Evolutionary conservation across 495 filamentous ascomycete genomes (phyloP), one percentile per base, ranked within the genome.

Genomic region (Staphylotrichum longicolle): DNA sequence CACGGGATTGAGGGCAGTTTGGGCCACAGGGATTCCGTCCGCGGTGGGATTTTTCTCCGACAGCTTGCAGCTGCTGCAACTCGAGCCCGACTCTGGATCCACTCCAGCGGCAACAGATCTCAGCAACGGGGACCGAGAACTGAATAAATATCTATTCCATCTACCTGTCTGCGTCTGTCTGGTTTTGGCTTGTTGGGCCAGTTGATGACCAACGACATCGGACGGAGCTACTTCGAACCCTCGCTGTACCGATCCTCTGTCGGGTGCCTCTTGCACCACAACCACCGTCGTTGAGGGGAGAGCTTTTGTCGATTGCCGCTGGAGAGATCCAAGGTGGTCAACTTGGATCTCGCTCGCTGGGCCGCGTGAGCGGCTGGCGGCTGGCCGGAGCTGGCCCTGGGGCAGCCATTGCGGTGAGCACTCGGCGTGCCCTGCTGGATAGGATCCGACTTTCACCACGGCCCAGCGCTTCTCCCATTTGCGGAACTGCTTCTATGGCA

Each of bases 171-270:
- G 40, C 39, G 27, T 51, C 32, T 62, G 34, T 49, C 52, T 60
- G 46, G 9, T 10, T 48, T 60, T 62, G 64, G 49, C 45, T 66
- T 56, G 60, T 58, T 66, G 58, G 59, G 66, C 66, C 66, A 70
- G 68, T 70, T 70, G 68, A 70, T 70, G 68, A 60, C 63, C 65
- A 62, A 53, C 65, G 57, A 57, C 62, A 52, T 45, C 54, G 58
- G 60, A 54, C 40, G 57, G n/a, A 51, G 33, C 52, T 48, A 35
- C 52, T 35, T 65, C 61, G 46, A 55, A 56, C 60, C 39, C 39
- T 57, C 47, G 48, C 32, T 58, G 54, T 51, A 35, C 45, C 56
- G 33, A 27, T 63, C 62, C 54, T 54, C 41, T 46, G 63, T 53
- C 65, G 61, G 58, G 68, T 64, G 65, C 64, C 54, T 63, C 32